phyloP scores from a whole-genome alignment of 176 grass and related monocot species.

The Avena eriantha region DNA sequence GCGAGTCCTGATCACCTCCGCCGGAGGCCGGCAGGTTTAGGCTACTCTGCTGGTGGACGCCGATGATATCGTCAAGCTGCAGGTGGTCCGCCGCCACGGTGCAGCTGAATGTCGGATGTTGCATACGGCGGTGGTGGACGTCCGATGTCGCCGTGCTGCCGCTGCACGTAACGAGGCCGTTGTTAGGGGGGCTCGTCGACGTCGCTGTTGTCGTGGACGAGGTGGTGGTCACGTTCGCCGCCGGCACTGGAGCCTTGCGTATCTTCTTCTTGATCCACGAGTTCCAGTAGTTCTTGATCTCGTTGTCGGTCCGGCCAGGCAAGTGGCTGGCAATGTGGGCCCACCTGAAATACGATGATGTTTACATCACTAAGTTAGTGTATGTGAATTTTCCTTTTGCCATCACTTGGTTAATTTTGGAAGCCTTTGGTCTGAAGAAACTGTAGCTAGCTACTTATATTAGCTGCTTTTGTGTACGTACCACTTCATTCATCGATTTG shows the following conservation, averaged over 20 bases:
- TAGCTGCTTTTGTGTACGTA: neutral
- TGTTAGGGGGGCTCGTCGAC: constrained; percentile 37
- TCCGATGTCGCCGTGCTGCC: constrained; percentile 56
- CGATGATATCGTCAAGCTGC: constrained; percentile 65
- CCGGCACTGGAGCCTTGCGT: constrained; percentile 46
- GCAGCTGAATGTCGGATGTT: constrained; percentile 41
- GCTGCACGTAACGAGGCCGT: constrained; percentile 42
- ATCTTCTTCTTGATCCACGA: constrained; percentile 99
- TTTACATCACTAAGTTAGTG: constrained; percentile 14
- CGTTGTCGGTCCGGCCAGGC: constrained; percentile 93
- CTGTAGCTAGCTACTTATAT: neutral
- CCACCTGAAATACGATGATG: constrained; percentile 63
- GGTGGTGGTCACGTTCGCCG: constrained; percentile 32
- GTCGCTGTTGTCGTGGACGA: constrained; percentile 38
- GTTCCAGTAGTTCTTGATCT: constrained; percentile 99
- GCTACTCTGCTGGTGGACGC: constrained; percentile 46
- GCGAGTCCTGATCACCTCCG: constrained; percentile 41
- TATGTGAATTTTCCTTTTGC: constrained; percentile 13
- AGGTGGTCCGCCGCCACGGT: constrained; percentile 37
- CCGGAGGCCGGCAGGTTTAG: constrained; percentile 28
- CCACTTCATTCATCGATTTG: constrained; percentile 22
- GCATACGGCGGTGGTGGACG: constrained; percentile 23
- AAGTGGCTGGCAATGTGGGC: constrained; percentile 98
- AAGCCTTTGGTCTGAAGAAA: constrained; percentile 49
- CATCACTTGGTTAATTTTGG: neutral